Conservation (phyloP, 148 eudicot genomes). For the Vaccinium myrtillus region DNA sequence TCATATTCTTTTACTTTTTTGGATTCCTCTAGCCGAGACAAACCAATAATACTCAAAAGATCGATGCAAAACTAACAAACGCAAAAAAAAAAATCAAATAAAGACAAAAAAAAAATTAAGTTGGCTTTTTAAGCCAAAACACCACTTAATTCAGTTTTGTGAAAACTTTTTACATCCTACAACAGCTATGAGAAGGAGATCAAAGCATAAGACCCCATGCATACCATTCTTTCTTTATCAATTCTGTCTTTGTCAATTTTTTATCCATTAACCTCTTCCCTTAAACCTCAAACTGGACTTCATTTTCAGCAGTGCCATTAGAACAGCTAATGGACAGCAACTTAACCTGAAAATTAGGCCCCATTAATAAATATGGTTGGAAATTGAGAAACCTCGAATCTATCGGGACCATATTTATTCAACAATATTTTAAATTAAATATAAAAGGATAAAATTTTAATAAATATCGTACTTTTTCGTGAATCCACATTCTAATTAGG, state of each 20-base stretch:
- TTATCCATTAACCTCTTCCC: no score
- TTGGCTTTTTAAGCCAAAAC: no score
- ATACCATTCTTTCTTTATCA: background rate
- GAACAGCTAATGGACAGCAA: background rate
- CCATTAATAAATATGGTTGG: background rate
- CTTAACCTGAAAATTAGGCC: background rate
- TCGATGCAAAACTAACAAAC: no score
- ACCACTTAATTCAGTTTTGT: no score
- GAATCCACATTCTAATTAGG: background rate
- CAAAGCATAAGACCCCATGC: background rate
- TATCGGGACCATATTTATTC: background rate
- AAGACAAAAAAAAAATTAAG: no score
- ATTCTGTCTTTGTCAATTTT: background rate
- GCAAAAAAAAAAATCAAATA: no score
- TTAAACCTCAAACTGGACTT: background rate
- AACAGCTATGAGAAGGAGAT: slow-evolving; percentile 16
- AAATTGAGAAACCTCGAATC: background rate
- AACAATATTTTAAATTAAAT: background rate
- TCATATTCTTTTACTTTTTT: no score
- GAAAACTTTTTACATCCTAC: background rate
- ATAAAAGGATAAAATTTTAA: background rate
- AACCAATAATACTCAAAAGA: no score
- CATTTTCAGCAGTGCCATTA: background rate
- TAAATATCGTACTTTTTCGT: background rate
- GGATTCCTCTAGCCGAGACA: no score